These are phyloP conservation scores for Cryptosporidium canis DNA, from an alignment of 169 alveolate species.

Conservation along the genomic window DNA sequence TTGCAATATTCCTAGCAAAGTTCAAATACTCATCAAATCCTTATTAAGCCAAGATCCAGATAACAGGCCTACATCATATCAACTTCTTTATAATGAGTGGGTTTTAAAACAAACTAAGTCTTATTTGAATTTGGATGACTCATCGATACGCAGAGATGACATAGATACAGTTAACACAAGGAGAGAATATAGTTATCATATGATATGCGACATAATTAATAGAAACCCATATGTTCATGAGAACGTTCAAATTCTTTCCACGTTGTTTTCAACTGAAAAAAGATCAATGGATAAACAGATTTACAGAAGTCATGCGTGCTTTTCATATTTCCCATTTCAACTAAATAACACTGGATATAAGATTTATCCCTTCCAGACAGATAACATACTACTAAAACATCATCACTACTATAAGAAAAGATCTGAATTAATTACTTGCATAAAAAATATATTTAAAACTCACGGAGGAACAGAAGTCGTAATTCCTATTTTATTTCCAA, in stretches of 20 bases:
- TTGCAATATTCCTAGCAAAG: conserved; percentile 39
- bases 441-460: conserved; percentile 13
- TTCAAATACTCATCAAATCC: conserved; percentile 15
- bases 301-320: not conserved
- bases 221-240: conserved; percentile 48
- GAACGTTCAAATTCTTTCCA: conserved; percentile 17
- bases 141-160: not conserved
- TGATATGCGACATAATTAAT: conserved; percentile 48
- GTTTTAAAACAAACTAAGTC: conserved; percentile 35
- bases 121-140: not conserved
- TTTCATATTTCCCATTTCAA: conserved; percentile 35
- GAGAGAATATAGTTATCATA: conserved; percentile 26
- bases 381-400: conserved; percentile 1
- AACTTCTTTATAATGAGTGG: conserved; percentile 71
- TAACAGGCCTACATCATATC: conserved; percentile 65
- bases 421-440: conserved; percentile 15
- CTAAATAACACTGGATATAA: not conserved
- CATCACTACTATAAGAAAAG: conserved; percentile 40
- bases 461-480: conserved; percentile 64
- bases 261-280: conserved; percentile 54
- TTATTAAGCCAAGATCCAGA: conserved; percentile 41
- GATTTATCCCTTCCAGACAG: not conserved
- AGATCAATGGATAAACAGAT: conserved; percentile 23
- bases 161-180: not conserved
- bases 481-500: conserved; percentile 54